Evolutionary conservation across 305 asterid genomes (phyloP), one percentile per base, ranked within the genome.

Genomic region (Striga hermonthica): DNA sequence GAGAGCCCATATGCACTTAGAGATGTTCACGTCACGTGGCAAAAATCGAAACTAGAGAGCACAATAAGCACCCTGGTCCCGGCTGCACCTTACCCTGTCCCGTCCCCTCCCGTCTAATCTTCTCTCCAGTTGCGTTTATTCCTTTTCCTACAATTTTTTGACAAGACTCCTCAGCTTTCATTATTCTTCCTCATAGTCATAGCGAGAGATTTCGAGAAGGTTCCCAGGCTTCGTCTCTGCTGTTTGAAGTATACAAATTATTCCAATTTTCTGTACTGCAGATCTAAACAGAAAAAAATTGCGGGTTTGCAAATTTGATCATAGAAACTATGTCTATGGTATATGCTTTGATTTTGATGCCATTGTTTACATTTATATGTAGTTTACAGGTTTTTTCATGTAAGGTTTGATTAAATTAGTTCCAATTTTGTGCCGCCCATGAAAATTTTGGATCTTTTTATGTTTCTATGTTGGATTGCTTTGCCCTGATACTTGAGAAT

Each of bases 11-110:
- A 22, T 22, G 31, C 31, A 22, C 1, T 22, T n/a, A n/a, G n/a
- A 22, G 28, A 4, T 15, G 37, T 34, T 60, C 28, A 44, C 39
- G n/a, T n/a, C n/a, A 37, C 71, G 76, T 70, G 75, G 71, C 76
- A 16, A 9, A 4, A 45, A 7, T 3, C 49, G 7, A 63, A 49
- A 15, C 14, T 76, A 22, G 77, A 76, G 72, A 72, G 80, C 72
- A 58, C 69, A 76, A 63, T 65, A 76, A 76, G 76, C 80, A 37
- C 59, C 47, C 59, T 53, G 47, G 71, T 13, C 74, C 66, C 16
- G 68, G 70, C 64, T 60, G 72, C 77, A 76, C 60, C 69, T 60
- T 56, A 54, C 60, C 75, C 71, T 56, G 68, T 60, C 5, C 72
- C 63, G 43, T 8, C 65, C 68, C 4, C 73, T 60, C 61, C 77